Percentiles rank a stretch among this genome's conserved stretches.
These are phyloP conservation scores for Aspergillus melleus DNA, from an alignment of 2,329 filamentous ascomycete species.

Conservation along the genomic window DNA sequence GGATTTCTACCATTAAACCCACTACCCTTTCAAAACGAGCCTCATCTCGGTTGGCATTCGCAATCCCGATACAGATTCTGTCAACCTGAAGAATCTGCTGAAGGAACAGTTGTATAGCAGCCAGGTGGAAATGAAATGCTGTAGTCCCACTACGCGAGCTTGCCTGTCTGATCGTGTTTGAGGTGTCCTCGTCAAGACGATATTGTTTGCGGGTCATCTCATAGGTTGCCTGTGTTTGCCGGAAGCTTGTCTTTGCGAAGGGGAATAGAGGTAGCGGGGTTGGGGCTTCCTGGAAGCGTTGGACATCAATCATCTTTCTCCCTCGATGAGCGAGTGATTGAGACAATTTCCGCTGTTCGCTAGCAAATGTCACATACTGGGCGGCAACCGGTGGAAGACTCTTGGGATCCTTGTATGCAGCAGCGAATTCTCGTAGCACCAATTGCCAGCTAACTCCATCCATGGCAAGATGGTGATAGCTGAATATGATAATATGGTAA, in stretches of 20 bases:
- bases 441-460: constrained; percentile 5
- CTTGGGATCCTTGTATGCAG: not conserved
- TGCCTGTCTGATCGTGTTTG: not conserved
- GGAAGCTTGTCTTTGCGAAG: not conserved
- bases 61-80: constrained; percentile 2
- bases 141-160: not conserved
- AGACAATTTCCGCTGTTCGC: not conserved
- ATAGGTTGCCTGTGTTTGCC: not conserved
- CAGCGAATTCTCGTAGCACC: not conserved
- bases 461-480: constrained; percentile 7
- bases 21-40: not conserved
- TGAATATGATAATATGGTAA: constrained; percentile 9
- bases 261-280: not conserved
- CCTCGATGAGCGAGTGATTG: not conserved
- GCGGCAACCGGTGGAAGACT: not conserved
- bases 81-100: not conserved
- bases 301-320: not conserved
- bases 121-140: constrained; percentile 6
- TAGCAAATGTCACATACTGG: not conserved
- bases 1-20: constrained; percentile 1
- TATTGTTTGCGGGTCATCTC: not conserved
- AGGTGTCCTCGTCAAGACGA: not conserved
- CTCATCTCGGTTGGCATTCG: constrained; percentile 2
- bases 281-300: not conserved
- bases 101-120: not conserved